Base-by-base conservation (phyloP, 768 basidiomycete species). In the Porpolomopsis calyptriformis region DNA sequence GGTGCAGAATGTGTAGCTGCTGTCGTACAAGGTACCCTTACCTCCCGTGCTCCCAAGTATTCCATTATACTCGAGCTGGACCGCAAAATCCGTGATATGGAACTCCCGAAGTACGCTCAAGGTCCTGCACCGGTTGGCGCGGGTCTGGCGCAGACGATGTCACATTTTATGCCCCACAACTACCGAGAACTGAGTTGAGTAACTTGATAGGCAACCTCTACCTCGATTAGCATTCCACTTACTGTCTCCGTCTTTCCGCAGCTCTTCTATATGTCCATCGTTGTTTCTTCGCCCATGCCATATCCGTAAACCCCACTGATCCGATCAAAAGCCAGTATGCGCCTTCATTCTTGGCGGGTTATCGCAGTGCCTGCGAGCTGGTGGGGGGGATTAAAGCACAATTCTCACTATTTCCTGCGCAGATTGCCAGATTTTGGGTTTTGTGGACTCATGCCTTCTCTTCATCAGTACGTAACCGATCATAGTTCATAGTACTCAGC, bases 231-330 rank as follows among this genome's bases (percentile, higher is more conserved):
- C 23, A 45, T 36, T 18, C 14, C 19, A 29, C 47, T 26, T 18
- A 37, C 14, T 45, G 5, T 38, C 9, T 35, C 35, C 33, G 20
- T 41, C 24, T 24, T 31, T 23, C 42, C 19, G 22, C 47, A 85
- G 82, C 79, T n/a, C 66, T 85, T 25, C 62, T 85, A 7, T 83
- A 83, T 56, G 73, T 85, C 41, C 82, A 85, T 57, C 79, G 84
- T 12, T 78, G 80, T 53, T 85, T 82, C 67, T 84, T 86, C 52
- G 79, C 82, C 3, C 78, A 83, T 55, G 84, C 82, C 2, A 70
- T 86, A 27, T 68, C 71, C 19, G 81, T 74, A 42, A 73, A 74
- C 48, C 76, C 85, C 4, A 60, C 62, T 4, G 77, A 85, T 59
- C 85, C 85, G 19, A 74, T 86, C 60, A 76, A 73, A 58, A 80